Conservation (phyloP, 352 stramenopile genomes). For the Pythium dissimile region DNA sequence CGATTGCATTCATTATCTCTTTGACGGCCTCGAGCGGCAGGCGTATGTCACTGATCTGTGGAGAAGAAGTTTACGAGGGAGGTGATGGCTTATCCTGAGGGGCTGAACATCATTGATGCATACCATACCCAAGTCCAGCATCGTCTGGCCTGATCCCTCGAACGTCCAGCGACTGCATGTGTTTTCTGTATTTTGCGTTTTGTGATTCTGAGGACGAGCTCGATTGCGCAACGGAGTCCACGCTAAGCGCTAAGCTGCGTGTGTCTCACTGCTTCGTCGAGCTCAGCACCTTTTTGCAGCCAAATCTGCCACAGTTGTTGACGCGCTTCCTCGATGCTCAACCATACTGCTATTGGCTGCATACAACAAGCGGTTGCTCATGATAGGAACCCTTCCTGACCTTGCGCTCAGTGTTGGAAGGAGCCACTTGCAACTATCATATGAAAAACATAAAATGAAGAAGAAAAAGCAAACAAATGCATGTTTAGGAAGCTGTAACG, state of each 20-base stretch:
- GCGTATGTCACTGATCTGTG: not conserved
- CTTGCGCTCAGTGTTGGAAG: conserved; percentile 66
- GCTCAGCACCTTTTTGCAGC: conserved; percentile 40
- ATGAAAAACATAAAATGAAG: conserved; percentile 5
- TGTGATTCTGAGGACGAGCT: too few relatives aligned
- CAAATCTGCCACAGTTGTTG: conserved; percentile 88
- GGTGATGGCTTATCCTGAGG: conserved; percentile 84
- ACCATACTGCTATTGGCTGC: conserved; percentile 87
- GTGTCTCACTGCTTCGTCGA: too few relatives aligned
- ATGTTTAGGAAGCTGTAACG: too few relatives aligned
- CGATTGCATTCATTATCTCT: too few relatives aligned
- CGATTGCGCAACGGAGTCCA: too few relatives aligned
- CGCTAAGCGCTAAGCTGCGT: too few relatives aligned
- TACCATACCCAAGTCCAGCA: conserved; percentile 75
- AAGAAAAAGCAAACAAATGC: too few relatives aligned
- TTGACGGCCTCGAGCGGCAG: too few relatives aligned
- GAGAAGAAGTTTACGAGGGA: conserved; percentile 32
- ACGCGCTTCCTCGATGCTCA: conserved; percentile 50
- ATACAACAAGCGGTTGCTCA: conserved; percentile 85
- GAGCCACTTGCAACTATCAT: conserved; percentile 86
- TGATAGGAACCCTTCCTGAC: conserved; percentile 88
- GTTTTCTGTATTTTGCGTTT: not conserved
- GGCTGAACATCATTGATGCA: conserved; percentile 77
- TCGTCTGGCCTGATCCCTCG: conserved; percentile 80
- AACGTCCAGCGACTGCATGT: conserved; percentile 5